phyloP scores from a whole-genome alignment of 495 filamentous ascomycete species.

The Xylaria sp. region DNA sequence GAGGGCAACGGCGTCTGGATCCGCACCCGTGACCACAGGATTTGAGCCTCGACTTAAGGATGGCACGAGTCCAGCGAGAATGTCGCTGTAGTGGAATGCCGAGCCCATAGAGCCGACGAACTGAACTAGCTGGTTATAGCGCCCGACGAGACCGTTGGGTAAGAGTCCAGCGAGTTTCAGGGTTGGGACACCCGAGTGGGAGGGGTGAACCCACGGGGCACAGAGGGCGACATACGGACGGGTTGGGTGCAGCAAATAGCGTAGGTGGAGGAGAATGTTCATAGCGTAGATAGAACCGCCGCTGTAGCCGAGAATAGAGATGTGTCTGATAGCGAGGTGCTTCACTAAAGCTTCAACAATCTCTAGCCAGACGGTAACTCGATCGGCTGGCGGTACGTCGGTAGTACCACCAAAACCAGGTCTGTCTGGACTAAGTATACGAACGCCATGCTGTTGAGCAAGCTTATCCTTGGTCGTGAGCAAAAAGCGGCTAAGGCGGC shows the following conservation, averaged over 20 bases:
- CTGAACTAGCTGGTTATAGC: slow-evolving; percentile 46
- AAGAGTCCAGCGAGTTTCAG: slow-evolving; percentile 30
- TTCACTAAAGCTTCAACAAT: slow-evolving; percentile 48
- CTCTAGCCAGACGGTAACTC: slow-evolving; percentile 52
- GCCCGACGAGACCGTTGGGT: slow-evolving; percentile 33
- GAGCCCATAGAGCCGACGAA: slow-evolving; percentile 39
- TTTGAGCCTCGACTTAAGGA: neutral
- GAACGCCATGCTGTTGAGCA: neutral
- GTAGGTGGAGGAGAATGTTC: slow-evolving; percentile 49
- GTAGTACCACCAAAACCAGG: slow-evolving; percentile 55
- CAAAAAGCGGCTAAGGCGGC: neutral
- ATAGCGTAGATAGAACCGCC: slow-evolving; percentile 55
- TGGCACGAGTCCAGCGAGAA: neutral
- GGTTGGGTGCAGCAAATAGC: slow-evolving; percentile 47
- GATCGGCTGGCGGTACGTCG: slow-evolving; percentile 42
- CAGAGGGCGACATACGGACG: slow-evolving; percentile 45
- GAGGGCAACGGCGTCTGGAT: neutral
- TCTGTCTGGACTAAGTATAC: slow-evolving; percentile 12
- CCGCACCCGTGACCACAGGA: neutral
- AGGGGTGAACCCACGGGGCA: slow-evolving; percentile 55
- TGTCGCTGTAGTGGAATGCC: neutral
- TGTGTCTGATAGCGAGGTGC: slow-evolving; percentile 47
- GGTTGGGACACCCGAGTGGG: slow-evolving; percentile 43
- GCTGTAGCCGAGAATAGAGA: slow-evolving; percentile 52
- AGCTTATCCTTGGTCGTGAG: slow-evolving; percentile 16